Percentiles rank a stretch among this genome's conserved stretches.
Conservation (phyloP, 1,139 yeast species). For the Pneumocystis wakefieldiae region DNA sequence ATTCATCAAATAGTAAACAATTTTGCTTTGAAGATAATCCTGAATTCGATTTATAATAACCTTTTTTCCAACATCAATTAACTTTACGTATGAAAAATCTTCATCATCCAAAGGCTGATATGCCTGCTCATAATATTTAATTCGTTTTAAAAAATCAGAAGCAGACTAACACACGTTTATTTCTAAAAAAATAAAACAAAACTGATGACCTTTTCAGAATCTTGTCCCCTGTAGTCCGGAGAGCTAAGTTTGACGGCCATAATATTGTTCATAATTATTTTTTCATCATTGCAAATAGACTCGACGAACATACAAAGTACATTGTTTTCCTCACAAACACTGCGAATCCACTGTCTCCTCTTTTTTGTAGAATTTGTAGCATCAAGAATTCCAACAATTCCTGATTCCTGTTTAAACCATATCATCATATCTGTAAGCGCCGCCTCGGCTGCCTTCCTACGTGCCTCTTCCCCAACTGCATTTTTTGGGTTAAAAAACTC, state of each 20-base stretch:
- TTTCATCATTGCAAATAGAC: conserved; percentile 68
- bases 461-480: conserved; percentile 42
- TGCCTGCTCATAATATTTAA: conserved; percentile 72
- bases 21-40: conserved; percentile 86
- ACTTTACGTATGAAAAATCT: conserved; percentile 34
- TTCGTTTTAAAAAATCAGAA: conserved; percentile 61
- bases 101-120: conserved; percentile 73
- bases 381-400: conserved; percentile 88
- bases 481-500: conserved; percentile 78
- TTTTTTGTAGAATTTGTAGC: conserved; percentile 81
- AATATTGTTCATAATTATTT: conserved; percentile 67
- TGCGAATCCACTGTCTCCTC: conserved; percentile 33
- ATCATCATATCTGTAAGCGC: conserved; percentile 74
- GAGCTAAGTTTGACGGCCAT: conserved; percentile 65
- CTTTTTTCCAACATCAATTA: conserved; percentile 86
- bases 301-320: conserved; percentile 69
- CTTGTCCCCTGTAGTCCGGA: conserved; percentile 82
- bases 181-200: conserved; percentile 16
- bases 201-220: conserved; percentile 54
- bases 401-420: conserved; percentile 63
- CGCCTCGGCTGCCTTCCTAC: conserved; percentile 95
- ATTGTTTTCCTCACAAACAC: conserved; percentile 29
- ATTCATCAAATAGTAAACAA: conserved; percentile 75
- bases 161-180: not conserved
- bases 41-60: conserved; percentile 82